Base-by-base conservation (phyloP, 495 filamentous ascomycete species). In the Chaetomium fimeti region DNA sequence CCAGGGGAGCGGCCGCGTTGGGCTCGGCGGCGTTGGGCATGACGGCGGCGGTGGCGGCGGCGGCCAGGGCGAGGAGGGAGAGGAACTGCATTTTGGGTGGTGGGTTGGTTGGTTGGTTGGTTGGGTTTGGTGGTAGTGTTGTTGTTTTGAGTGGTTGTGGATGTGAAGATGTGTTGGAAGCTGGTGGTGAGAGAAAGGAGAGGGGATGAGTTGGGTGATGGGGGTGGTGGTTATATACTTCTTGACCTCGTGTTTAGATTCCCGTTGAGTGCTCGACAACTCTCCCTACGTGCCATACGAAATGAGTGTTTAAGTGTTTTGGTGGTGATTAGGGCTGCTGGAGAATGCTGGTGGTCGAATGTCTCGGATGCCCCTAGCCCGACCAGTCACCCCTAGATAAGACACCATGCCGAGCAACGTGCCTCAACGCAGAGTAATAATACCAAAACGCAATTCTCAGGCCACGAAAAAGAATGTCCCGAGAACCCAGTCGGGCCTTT, bases 61-160 rank as follows among this genome's bases (percentile, higher is more conserved):
- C 51, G 57, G 67, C 67, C 56, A 72, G 43, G 62, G 66, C 52
- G 65, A 67, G 61, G 66, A 69, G 4, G 56, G 57, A 27, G 60
- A 69, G 4, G 63, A 67, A 32, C 70, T 72, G 73, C 70, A 73
- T 74, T 11, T 54, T 67, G 64, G 5, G n/a, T n/a, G 43, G 6
- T 18, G 43, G 11, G 13, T 51, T n/a, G n/a, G n/a, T n/a, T n/a
- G n/a, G 5, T 18, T 55, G 42, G 20, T 22, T 18, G 12, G 11
- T 60, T 25, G 7, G 20, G 28, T 3, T 60, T 16, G n/a, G 5
- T 36, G 45, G 38, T 55, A 25, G 40, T 43, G 36, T 13, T 27
- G 16, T 58, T 36, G 18, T 13, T 56, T 56, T 5, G 40, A 24
- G 6, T 42, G 6, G 43, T 47, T 24, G 24, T 54, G 55, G 25